Base-by-base conservation (phyloP, 2,329 filamentous ascomycete genomes). In the Clarireedia monteithiana region DNA sequence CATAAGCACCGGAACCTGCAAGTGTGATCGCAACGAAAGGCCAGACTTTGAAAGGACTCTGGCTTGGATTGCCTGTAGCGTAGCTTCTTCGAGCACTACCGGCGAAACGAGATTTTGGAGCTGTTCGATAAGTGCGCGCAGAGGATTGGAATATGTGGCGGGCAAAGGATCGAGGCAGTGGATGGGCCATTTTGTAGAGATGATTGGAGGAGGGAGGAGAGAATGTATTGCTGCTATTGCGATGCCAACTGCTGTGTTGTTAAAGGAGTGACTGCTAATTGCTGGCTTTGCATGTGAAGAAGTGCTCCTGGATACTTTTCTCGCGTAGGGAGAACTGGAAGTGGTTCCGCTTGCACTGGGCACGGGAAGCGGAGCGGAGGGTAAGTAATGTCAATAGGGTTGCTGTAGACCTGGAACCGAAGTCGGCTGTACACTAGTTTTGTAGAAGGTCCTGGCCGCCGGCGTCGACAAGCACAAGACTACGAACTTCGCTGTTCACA, bases 1-100 rank as follows among this genome's bases (percentile, higher is more conserved):
- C 66, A 70, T 80, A 82, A 49, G 74, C 70, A 45, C 74, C 76
- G 40, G 74, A 74, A 57, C 77, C 76, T 49, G 74, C 66, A 45
- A 73, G 68, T 50, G 76, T 70, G 58, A 82, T 73, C 24, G 67
- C 66, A 26, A 71, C 52, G 56, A 71, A 71, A 14, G 70, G 70
- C 69, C 69, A 71, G 53, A 71, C 58, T 55, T 70, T 70, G 52
- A 71, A 64, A n/a, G 68, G 67, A 53, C 58, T 67, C 46, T 67
- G 59, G 2, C 63, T 64, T 30, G 67, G 67, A 48, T 64, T 63
- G 38, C 67, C 66, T 20, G 62, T 65, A 10, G 65, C 63, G 52
- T 68, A 69, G 55, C 53, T 58, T 51, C 65, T 62, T 59, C 62
- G 55, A 42, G 60, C 50, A 58, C 58, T 57, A 48, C 63, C 56